Evolutionary conservation across 495 filamentous ascomycete species (phyloP).

Genomic region (Schizothecium vesticola): DNA sequence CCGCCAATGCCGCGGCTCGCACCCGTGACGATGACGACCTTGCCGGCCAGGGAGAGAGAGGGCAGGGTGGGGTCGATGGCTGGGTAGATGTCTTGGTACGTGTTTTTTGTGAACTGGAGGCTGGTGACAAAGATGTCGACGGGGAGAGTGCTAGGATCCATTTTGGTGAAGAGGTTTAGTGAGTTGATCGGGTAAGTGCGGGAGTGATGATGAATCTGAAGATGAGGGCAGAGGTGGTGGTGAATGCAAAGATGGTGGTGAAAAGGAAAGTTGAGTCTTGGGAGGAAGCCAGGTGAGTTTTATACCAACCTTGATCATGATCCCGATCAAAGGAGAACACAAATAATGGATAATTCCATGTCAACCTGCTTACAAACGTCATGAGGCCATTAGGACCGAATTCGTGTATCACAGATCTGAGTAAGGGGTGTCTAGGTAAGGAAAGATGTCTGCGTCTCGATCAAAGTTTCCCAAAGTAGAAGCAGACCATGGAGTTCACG

Average conservation of each 20-base stretch:
- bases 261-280: neutral
- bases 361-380: neutral
- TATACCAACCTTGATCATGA: neutral
- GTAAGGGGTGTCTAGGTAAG: neutral
- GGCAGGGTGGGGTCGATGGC: conserved; percentile 35
- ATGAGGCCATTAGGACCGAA: neutral
- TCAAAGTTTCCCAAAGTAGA: neutral
- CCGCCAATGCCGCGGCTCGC: conserved; percentile 42
- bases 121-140: conserved; percentile 18
- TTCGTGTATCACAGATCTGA: neutral
- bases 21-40: conserved; percentile 42
- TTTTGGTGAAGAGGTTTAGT: neutral
- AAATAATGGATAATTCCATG: neutral
- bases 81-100: conserved; percentile 42
- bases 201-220: neutral
- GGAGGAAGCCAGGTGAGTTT: neutral
- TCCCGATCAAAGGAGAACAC: neutral
- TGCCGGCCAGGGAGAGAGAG: conserved; percentile 22
- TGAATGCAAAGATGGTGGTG: neutral
- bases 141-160: conserved; percentile 17
- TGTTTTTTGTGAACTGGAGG: conserved; percentile 30
- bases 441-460: neutral
- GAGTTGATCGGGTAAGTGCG: neutral
- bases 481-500: neutral
- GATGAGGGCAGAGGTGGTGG: neutral